Evolutionary conservation across 2,329 filamentous ascomycete genomes (phyloP).

Genomic region (Cadophora malorum): DNA sequence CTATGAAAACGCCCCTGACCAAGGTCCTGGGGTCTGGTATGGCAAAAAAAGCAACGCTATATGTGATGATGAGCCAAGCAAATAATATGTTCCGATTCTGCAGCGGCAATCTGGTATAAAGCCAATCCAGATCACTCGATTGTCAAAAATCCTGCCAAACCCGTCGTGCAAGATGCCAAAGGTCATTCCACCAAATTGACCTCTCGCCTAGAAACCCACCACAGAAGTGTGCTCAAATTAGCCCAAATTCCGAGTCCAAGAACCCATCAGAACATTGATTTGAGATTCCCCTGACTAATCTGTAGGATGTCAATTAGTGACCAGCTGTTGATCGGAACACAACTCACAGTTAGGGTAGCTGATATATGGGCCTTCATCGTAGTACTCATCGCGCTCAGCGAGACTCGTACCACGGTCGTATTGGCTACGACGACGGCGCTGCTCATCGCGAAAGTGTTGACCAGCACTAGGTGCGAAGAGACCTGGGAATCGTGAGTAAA

Average conservation of each 20-base stretch:
- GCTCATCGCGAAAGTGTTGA: slow-evolving; percentile 75
- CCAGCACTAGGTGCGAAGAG: slow-evolving; percentile 82
- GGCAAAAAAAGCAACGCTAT: slow-evolving; percentile 9
- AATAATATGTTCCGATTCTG: slow-evolving; percentile 15
- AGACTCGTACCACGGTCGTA: slow-evolving; percentile 82
- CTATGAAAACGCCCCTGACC: slow-evolving; percentile 4
- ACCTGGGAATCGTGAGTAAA: slow-evolving; percentile 54
- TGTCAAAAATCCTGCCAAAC: slow-evolving; percentile 19
- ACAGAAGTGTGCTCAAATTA: slow-evolving; percentile 7
- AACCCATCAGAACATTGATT: slow-evolving; percentile 4
- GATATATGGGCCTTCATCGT: slow-evolving; percentile 29
- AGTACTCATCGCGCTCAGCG: slow-evolving; percentile 53
- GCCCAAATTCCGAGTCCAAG: slow-evolving; percentile 9
- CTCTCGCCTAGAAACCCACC: slow-evolving; percentile 1
- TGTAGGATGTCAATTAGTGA: neutral
- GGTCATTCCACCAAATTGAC: slow-evolving; percentile 7
- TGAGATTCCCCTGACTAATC: neutral
- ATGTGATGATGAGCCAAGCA: slow-evolving; percentile 17
- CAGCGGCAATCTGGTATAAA: slow-evolving; percentile 9
- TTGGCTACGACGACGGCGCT: slow-evolving; percentile 73
- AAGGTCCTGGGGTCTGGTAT: neutral
- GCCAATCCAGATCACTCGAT: slow-evolving; percentile 19
- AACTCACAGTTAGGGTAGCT: slow-evolving; percentile 34
- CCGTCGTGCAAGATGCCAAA: slow-evolving; percentile 15
- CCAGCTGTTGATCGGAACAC: neutral